Percentiles rank a stretch among this genome's conserved stretches.
phyloP scores from a whole-genome alignment of 768 basidiomycete species.

The Gyrodon lividus region DNA sequence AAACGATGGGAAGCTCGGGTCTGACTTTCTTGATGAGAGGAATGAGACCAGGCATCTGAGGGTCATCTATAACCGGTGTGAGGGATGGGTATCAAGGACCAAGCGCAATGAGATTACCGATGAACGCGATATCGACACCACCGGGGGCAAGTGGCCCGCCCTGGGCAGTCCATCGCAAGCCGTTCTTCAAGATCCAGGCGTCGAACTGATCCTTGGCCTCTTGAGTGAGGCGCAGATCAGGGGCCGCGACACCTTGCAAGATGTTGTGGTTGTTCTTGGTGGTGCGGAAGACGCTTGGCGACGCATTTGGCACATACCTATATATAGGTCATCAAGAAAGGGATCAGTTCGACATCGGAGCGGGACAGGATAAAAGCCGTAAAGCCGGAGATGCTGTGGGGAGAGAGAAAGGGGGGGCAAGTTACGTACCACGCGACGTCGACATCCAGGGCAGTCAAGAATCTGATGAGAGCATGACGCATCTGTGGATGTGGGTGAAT shows the following conservation, averaged over 20 bases:
- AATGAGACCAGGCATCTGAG: slow-evolving; percentile 93
- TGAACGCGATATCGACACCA: slow-evolving; percentile 85
- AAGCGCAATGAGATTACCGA: slow-evolving; percentile 49
- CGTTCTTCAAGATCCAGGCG: slow-evolving; percentile 89
- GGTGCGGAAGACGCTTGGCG: slow-evolving; percentile 87
- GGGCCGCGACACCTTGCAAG: slow-evolving; percentile 86
- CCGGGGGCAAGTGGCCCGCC: slow-evolving; percentile 82
- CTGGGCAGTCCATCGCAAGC: slow-evolving; percentile 81
- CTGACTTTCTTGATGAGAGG: slow-evolving; percentile 85
- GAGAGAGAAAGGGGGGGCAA: slow-evolving; percentile 5
- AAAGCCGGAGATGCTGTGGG: not conserved
- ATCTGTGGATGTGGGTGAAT: slow-evolving; percentile 49
- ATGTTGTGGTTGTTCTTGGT: slow-evolving; percentile 97
- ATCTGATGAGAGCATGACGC: slow-evolving; percentile 90
- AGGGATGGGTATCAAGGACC: slow-evolving; percentile 6
- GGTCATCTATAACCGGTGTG: slow-evolving; percentile 56
- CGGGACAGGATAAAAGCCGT: not conserved
- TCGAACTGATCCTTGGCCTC: slow-evolving; percentile 80
- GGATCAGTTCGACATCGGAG: slow-evolving; percentile 5
- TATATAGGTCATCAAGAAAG: slow-evolving; percentile 22
- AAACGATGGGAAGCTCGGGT: slow-evolving; percentile 85
- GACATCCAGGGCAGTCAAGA: slow-evolving; percentile 76
- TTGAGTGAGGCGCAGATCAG: slow-evolving; percentile 72
- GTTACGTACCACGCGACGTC: slow-evolving; percentile 75
- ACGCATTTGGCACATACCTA: slow-evolving; percentile 87